A percentile compares a stretch with the other conserved stretches of the same genome.
phyloP scores from a whole-genome alignment of 371 early-diverging fungal genomes.

The Rhizopus microsporus region DNA sequence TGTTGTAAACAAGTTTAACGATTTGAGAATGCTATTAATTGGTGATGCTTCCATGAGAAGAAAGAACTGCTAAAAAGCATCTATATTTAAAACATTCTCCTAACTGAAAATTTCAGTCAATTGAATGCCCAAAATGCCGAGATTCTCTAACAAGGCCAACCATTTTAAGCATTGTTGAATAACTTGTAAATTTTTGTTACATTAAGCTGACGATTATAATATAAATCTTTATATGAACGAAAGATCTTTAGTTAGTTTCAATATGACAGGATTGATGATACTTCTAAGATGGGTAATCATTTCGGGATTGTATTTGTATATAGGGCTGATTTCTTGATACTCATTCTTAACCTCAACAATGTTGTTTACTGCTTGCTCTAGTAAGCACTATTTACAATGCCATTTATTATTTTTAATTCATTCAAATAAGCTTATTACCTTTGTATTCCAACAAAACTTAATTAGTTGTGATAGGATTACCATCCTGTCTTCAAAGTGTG shows the following conservation, averaged over 20 bases:
- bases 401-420: constrained; percentile 5
- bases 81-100: too few relatives aligned
- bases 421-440: constrained; percentile 10
- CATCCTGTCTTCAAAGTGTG: constrained; percentile 10
- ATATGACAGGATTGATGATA: constrained; percentile 5
- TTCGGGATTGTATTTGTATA: neutral
- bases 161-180: too few relatives aligned
- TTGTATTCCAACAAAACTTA: constrained; percentile 11
- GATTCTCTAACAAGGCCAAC: too few relatives aligned
- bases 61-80: too few relatives aligned
- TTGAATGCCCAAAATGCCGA: too few relatives aligned
- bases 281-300: neutral
- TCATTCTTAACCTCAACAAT: neutral
- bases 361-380: constrained; percentile 6
- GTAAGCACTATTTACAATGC: constrained; percentile 1
- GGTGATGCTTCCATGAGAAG: too few relatives aligned
- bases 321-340: neutral
- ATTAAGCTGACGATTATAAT: too few relatives aligned
- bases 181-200: too few relatives aligned
- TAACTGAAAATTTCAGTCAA: too few relatives aligned
- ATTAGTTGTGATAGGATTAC: constrained; percentile 6
- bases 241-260: constrained; percentile 12
- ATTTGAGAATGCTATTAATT: too few relatives aligned
- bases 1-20: too few relatives aligned
- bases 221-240: too few relatives aligned